These are phyloP conservation scores for Podila minutissima DNA, from an alignment of 192 early-diverging fungal species.

Conservation along the genomic window DNA sequence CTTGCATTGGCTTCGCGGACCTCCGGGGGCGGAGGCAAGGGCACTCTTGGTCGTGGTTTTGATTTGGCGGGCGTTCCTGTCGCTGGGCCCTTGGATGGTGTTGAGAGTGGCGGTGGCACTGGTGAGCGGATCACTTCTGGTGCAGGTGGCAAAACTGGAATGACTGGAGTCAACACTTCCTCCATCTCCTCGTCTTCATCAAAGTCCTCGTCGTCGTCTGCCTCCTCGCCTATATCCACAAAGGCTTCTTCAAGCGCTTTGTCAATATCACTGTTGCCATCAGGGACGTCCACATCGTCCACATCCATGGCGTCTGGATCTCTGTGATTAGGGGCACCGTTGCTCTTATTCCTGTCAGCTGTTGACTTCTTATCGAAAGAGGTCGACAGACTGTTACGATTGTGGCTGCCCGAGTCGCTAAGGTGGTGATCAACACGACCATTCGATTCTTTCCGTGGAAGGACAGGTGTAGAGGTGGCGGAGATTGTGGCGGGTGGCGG, in stretches of 20 bases:
- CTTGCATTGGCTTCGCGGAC: background rate
- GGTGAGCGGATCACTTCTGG: background rate
- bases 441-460: slow-evolving; percentile 10
- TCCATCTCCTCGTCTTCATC: slow-evolving; percentile 39
- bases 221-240: slow-evolving; percentile 13
- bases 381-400: background rate
- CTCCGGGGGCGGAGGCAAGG: background rate
- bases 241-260: slow-evolving; percentile 20
- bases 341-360: background rate
- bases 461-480: slow-evolving; percentile 10
- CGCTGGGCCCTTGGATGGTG: background rate
- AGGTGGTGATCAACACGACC: background rate
- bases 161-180: slow-evolving; percentile 28
- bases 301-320: background rate
- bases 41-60: slow-evolving; percentile 5
- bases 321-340: background rate
- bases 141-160: slow-evolving; percentile 6
- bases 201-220: slow-evolving; percentile 30
- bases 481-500: slow-evolving; percentile 9
- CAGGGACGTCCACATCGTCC: background rate
- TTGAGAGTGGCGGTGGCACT: slow-evolving; percentile 16
- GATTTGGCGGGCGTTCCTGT: too few relatives aligned
- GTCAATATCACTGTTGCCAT: slow-evolving; percentile 25
- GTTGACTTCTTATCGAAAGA: background rate
- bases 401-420: background rate